Conservation (phyloP, 495 filamentous ascomycete species). For the Astrothelium macrocarpum region DNA sequence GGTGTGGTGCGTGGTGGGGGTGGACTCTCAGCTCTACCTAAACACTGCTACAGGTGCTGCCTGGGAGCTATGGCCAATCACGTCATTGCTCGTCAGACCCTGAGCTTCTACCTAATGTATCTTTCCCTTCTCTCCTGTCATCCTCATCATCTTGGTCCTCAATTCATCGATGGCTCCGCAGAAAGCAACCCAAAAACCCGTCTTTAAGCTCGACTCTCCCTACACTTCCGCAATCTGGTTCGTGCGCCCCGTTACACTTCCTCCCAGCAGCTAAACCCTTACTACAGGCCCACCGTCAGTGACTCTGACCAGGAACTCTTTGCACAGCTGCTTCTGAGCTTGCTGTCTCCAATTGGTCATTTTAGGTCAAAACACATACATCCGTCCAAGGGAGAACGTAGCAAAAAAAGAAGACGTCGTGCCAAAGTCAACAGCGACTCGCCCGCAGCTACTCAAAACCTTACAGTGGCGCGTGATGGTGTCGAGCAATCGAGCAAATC, state of each 20-base stretch:
- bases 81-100: not conserved
- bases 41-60: not conserved
- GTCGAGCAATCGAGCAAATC: constrained; percentile 8
- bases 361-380: constrained; percentile 39
- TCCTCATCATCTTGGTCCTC: not conserved
- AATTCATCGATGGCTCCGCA: constrained; percentile 7
- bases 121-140: not conserved
- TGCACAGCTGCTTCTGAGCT: constrained; percentile 32
- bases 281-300: constrained; percentile 21
- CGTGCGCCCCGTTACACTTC: not conserved
- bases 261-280: not conserved
- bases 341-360: constrained; percentile 47
- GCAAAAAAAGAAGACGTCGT: constrained; percentile 8
- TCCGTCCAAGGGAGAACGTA: constrained; percentile 46
- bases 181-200: constrained; percentile 16
- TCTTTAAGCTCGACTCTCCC: constrained; percentile 31
- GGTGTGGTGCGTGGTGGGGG: too few species aligned
- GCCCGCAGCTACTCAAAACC: not conserved
- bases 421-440: constrained; percentile 14
- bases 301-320: constrained; percentile 22
- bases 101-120: not conserved
- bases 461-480: too few species aligned
- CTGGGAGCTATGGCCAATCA: constrained; percentile 4
- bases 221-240: constrained; percentile 28
- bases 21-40: too few species aligned